phyloP scores from a whole-genome alignment of 805 yeast species.

The Ogataea sp. region DNA sequence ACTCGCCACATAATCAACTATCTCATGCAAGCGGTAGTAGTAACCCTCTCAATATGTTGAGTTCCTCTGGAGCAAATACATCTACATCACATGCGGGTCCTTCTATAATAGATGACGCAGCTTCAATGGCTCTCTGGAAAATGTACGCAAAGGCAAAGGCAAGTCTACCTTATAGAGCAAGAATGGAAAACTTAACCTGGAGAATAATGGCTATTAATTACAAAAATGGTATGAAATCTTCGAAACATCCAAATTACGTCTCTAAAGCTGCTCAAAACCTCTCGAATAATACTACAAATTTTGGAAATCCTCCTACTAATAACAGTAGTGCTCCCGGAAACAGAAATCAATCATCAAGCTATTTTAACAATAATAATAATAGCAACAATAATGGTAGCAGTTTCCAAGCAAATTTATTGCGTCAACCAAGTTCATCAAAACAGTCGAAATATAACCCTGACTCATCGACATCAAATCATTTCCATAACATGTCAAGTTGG shows the following conservation, averaged over 20 bases:
- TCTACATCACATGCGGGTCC: background rate
- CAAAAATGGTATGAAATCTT: constrained; percentile 2
- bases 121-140: constrained; percentile 61
- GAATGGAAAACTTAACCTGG: constrained; percentile 87
- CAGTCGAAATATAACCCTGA: constrained; percentile 1
- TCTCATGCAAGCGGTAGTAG: too few species aligned
- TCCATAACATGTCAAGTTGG: constrained; percentile 15
- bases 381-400: background rate
- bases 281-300: background rate
- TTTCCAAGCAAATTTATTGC: too few species aligned
- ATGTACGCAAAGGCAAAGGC: constrained; percentile 74
- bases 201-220: constrained; percentile 62
- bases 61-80: too few species aligned
- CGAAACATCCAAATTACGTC: background rate
- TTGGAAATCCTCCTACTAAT: background rate
- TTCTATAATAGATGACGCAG: constrained; percentile 23
- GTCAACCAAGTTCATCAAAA: constrained; percentile 1
- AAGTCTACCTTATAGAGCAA: constrained; percentile 59
- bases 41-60: too few species aligned
- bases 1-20: too few species aligned
- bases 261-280: background rate
- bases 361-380: background rate
- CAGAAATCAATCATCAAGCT: background rate
- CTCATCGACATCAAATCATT: background rate
- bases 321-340: background rate